A percentile compares a stretch with the other conserved stretches of the same genome.
Evolutionary conservation across 2,329 filamentous ascomycete species (phyloP).

Genomic region (Trichophaea hybrida): DNA sequence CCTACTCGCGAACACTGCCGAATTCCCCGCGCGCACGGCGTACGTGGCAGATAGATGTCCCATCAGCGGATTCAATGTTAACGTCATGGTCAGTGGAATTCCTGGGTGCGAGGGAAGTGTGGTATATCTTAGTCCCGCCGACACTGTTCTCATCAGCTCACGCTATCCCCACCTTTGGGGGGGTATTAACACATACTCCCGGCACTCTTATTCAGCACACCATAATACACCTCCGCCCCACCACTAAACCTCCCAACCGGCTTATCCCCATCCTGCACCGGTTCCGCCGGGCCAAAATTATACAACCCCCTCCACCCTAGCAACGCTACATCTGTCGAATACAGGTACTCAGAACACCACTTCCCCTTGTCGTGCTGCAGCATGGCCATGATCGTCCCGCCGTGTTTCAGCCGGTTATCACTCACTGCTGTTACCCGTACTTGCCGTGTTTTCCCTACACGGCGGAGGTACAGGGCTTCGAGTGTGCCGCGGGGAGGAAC

Average conservation of each 20-base stretch:
- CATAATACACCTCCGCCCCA: slow-evolving; percentile 90
- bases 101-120: slow-evolving; percentile 68
- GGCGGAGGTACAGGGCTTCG: slow-evolving; percentile 69
- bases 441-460: slow-evolving; percentile 63
- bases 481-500: slow-evolving; percentile 69
- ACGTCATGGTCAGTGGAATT: slow-evolving; percentile 81
- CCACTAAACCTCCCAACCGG: slow-evolving; percentile 74
- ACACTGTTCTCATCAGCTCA: slow-evolving; percentile 38
- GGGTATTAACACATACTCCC: slow-evolving; percentile 35
- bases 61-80: slow-evolving; percentile 89
- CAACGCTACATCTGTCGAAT: slow-evolving; percentile 80
- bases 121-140: slow-evolving; percentile 74
- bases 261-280: slow-evolving; percentile 35
- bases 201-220: slow-evolving; percentile 81
- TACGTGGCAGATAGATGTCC: slow-evolving; percentile 86
- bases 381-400: slow-evolving; percentile 50
- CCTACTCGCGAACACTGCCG: slow-evolving; percentile 71
- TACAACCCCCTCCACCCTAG: slow-evolving; percentile 80
- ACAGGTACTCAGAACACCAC: slow-evolving; percentile 78
- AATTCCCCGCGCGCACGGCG: slow-evolving; percentile 69
- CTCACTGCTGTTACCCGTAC: slow-evolving; percentile 69
- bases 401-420: slow-evolving; percentile 48
- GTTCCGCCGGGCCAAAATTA: slow-evolving; percentile 55
- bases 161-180: background rate
- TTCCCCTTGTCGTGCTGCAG: slow-evolving; percentile 55